Conservation (phyloP, 371 early-diverging fungal species). For the Actinomortierella ambigua region DNA sequence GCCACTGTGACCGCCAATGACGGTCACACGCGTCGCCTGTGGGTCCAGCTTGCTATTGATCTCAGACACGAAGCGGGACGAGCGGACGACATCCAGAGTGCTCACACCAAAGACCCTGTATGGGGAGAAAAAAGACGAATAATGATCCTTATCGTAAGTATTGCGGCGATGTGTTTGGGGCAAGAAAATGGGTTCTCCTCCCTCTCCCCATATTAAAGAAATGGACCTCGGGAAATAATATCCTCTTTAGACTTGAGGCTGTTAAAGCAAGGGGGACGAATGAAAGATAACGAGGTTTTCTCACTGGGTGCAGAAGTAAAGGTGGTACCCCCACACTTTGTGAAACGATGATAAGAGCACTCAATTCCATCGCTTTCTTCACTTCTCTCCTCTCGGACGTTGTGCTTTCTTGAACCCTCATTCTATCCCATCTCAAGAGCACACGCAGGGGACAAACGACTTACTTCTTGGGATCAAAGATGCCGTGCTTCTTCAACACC, state of each 20-base stretch:
- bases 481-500: constrained; percentile 79
- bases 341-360: no score
- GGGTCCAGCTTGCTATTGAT: constrained; percentile 58
- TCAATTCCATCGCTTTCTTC: no score
- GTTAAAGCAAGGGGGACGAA: no score
- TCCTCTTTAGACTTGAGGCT: no score
- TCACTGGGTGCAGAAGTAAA: no score
- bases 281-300: no score
- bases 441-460: constrained; percentile 11
- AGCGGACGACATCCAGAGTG: constrained; percentile 84
- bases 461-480: constrained; percentile 88
- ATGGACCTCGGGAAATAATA: constrained; percentile 3
- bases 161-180: background rate
- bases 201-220: background rate
- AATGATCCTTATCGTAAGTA: background rate
- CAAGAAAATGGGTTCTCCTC: background rate
- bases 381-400: no score
- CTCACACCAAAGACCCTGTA: constrained; percentile 84
- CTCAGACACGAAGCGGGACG: constrained; percentile 79
- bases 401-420: no score
- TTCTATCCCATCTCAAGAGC: no score
- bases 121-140: constrained; percentile 3
- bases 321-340: no score
- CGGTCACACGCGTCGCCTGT: constrained; percentile 64
- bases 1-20: constrained; percentile 92